phyloP scores from a whole-genome alignment of 345 rosid species.

The Syzygium aromaticum region DNA sequence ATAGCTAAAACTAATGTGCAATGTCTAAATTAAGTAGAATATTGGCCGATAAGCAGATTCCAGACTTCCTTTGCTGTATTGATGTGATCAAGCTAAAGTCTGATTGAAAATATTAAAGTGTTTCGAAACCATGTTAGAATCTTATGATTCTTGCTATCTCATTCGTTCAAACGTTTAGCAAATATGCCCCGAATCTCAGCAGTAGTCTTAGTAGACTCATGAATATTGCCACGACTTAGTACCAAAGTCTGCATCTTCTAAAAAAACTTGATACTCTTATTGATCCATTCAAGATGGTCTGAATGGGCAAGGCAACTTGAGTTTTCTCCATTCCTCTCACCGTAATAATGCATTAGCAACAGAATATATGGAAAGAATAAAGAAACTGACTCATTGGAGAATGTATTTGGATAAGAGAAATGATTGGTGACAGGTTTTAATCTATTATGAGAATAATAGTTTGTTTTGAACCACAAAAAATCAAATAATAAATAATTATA shows the following conservation, averaged over 20 bases:
- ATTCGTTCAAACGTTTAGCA: background rate
- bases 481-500: no score
- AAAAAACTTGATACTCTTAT: background rate
- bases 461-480: no score
- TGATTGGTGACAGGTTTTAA: no score
- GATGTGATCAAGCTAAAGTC: background rate
- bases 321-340: background rate
- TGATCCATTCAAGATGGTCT: background rate
- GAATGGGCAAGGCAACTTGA: background rate
- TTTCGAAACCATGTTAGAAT: background rate
- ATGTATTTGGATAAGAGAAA: background rate
- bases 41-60: background rate
- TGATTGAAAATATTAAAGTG: background rate
- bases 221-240: background rate
- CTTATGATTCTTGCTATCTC: background rate
- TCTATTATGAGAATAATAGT: no score
- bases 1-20: background rate
- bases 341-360: fast-evolving
- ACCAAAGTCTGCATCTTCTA: background rate
- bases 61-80: background rate
- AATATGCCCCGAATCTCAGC: background rate
- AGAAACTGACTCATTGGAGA: background rate
- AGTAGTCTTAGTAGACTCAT: background rate
- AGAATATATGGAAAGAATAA: background rate
- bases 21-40: background rate